Base-by-base conservation (phyloP, 2,329 filamentous ascomycete species). In the Fonsecaea erecta region DNA sequence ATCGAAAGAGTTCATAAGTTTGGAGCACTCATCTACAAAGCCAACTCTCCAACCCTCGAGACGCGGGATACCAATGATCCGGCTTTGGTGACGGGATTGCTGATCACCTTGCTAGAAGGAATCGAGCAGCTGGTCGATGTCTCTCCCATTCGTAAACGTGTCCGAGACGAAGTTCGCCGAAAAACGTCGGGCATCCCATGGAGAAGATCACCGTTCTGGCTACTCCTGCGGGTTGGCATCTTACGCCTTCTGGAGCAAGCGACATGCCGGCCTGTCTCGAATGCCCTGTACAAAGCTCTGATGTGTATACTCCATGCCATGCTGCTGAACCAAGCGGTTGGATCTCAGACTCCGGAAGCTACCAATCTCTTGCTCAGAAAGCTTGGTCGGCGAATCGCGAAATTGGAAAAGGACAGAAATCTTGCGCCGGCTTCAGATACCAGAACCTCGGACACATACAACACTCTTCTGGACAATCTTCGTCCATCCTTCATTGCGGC, bases 151-250 rank as follows among this genome's bases (percentile, higher is more conserved):
- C 77, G 77, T 0, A 91, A 91, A 71, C 79, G 83, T 1, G 81
- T 90, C 0, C 80, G 85, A 0, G 89, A 91, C 56, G 87, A 89
- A n/a, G 82, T 89, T 0, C 80, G 79, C 12, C 82, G 85, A 73
- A 72, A 75, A 0, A 72, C 81, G 0, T 77, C 80, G 0, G 74
- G 80, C 0, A 72, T 78, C 0, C 88, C 88, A 0, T 91, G 88
- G 88, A 80, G 88, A 18, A 78, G 89, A 40, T 83, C 82, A 1
- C 82, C 88, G 0, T 81, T 84, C 57, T 91, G 87, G 84, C 81
- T 91, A 0, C 76, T 87, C 0, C 73, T 90, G 3, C 84, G 87
- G 0, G 86, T 91, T 1, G 78, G 81, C 0, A 70, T 85, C 1
- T 82, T 87, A 55, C 80, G 87, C 0, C 78, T 83, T 7, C 77